These are phyloP conservation scores for Blumeria hordei DNA, from an alignment of 2,329 filamentous ascomycete species.

Conservation along the genomic window DNA sequence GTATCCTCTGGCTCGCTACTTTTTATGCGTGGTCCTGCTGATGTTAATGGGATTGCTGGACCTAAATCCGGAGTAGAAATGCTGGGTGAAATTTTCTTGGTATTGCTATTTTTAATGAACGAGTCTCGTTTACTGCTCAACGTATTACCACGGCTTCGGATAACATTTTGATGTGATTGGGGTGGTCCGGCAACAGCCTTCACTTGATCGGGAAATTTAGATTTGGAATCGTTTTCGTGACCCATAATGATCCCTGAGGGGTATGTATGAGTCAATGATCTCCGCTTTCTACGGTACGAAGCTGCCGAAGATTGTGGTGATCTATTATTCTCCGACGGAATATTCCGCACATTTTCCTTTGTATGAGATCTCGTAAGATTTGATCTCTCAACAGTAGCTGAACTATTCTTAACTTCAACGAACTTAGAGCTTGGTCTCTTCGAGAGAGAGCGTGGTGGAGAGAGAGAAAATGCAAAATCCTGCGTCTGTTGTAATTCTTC, in stretches of 20 bases:
- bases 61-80: not conserved
- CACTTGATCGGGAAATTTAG: too few relatives aligned
- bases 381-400: too few relatives aligned
- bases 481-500: conserved; percentile 41
- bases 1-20: not conserved
- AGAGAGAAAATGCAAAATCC: conserved; percentile 5
- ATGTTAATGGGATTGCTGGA: not conserved
- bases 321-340: too few relatives aligned
- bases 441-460: conserved; percentile 12
- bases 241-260: too few relatives aligned
- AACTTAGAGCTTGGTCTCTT: conserved; percentile 13
- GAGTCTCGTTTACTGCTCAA: not conserved
- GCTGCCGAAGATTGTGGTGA: too few relatives aligned
- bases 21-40: not conserved
- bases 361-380: too few relatives aligned
- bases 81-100: not conserved
- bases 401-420: too few relatives aligned
- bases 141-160: not conserved
- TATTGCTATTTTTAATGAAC: not conserved
- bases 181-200: too few relatives aligned
- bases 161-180: not conserved
- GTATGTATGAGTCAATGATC: too few relatives aligned
- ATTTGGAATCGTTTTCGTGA: too few relatives aligned
- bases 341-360: too few relatives aligned
- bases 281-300: too few relatives aligned